Percentiles rank a stretch among this genome's conserved stretches.
Evolutionary conservation across 257 asterid species (phyloP).

Genomic region (Lithospermum erythrorhizon): DNA sequence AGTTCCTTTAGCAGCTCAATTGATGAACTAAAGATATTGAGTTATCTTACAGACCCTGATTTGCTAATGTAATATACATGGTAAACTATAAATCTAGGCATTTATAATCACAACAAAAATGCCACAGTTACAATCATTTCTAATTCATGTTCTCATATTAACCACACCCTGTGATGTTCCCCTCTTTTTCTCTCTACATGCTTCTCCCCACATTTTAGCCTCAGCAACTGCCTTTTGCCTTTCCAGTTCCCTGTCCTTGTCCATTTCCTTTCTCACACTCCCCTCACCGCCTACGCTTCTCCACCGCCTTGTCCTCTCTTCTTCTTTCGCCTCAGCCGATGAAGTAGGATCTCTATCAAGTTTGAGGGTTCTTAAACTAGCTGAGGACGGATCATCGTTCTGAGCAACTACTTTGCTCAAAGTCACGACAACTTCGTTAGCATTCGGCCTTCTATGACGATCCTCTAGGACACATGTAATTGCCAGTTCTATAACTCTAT

Average conservation of each 20-base stretch:
- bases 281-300: neutral
- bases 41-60: too few species aligned
- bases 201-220: conserved; percentile 46
- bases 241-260: neutral
- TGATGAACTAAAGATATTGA: too few species aligned
- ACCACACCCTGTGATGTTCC: neutral
- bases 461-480: conserved; percentile 20
- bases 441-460: conserved; percentile 19
- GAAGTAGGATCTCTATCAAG: too few species aligned
- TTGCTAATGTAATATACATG: neutral
- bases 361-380: too few species aligned
- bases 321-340: neutral
- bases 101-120: neutral
- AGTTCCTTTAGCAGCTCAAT: too few species aligned
- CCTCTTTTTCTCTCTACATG: conserved; percentile 26
- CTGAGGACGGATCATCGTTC: neutral
- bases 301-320: neutral
- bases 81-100: neutral
- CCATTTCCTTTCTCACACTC: conserved; percentile 21
- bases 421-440: conserved; percentile 24
- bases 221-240: conserved; percentile 30
- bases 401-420: conserved; percentile 14
- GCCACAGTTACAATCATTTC: neutral
- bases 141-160: conserved; percentile 12
- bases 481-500: conserved; percentile 26